Evolutionary conservation across 2,329 filamentous ascomycete genomes (phyloP), one percentile per base, ranked within the genome.

Genomic region (Talaromyces verruculosus): DNA sequence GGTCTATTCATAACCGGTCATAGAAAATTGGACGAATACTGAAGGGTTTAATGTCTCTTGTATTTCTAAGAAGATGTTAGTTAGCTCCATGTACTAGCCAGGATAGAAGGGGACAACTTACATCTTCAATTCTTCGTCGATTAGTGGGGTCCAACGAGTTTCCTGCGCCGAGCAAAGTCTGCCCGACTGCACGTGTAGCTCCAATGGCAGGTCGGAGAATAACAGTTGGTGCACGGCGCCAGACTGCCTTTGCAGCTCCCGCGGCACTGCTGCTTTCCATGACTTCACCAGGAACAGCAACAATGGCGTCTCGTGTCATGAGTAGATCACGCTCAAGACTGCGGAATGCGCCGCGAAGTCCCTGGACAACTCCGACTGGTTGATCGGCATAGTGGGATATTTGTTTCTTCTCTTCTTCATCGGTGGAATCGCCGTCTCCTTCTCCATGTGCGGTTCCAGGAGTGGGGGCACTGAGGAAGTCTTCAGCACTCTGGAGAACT

Each of bases 341-440:
- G 33, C 88, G 83, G 72, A 93, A 94, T 3, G 93, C 95, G 13
- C 91, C 91, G 2, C 91, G 86, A 17, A 99, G 82, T 3, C 95
- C 95, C 71, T 96, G 91, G 3, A 94, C 84, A 2, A 99, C 91
- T 1, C 92, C 92, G 1, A 95, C 87, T 0, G 96, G 96, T 74
- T 98, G 95, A 71, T 98, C 91, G 0, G 96, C 95, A 74, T 99
- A 99, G 1, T 94, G 86, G 10, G 91, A 96, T 68, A 97, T 91
- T 68, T 91, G 90, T 71, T 91, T 92, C 67, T 84, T 86, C 69
- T 91, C 88, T 65, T 91, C 89, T 17, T 88, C 84, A 43, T 91
- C 89, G 0, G 84, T 78, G 7, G 86, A 85, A 62, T 82, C 77
- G 30, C 81, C 79, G 28, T 82, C 81, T 78, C 82, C 85, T 15